Evolutionary conservation across 345 rosid genomes (phyloP).

Genomic region (Camelina laxa): DNA sequence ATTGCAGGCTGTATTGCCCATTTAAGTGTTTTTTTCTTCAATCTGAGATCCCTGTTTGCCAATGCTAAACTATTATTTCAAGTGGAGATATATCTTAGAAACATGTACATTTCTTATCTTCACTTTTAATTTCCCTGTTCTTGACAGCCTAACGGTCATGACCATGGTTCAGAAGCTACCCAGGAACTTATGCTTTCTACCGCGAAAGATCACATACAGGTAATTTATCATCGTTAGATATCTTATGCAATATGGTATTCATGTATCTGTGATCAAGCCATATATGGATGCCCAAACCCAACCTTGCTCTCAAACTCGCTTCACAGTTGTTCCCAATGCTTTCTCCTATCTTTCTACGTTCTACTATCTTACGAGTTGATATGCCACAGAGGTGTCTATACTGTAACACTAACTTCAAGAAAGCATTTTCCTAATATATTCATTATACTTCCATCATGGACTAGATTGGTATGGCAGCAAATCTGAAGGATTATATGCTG

Average conservation of each 20-base stretch:
- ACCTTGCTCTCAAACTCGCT: conserved; percentile 9
- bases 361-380: neutral
- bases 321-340: neutral
- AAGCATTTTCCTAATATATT: neutral
- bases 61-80: conserved; percentile 2
- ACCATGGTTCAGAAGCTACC: conserved; percentile 70
- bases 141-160: conserved; percentile 84
- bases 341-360: neutral
- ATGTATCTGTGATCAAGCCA: neutral
- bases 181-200: conserved; percentile 74
- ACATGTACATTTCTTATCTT: conserved; percentile 20
- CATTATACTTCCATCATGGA: conserved; percentile 12
- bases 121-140: conserved; percentile 20
- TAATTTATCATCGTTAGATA: conserved; percentile 30
- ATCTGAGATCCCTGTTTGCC: conserved; percentile 11
- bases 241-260: neutral
- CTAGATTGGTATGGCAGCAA: conserved; percentile 92
- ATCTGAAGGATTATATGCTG: conserved; percentile 74
- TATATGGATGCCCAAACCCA: conserved; percentile 9
- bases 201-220: conserved; percentile 91
- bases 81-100: conserved; percentile 3
- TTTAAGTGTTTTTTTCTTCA: neutral
- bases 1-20: neutral
- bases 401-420: conserved; percentile 1
- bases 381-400: neutral